Base-by-base conservation (phyloP, 495 filamentous ascomycete genomes). In the Annulohypoxylon nitens region DNA sequence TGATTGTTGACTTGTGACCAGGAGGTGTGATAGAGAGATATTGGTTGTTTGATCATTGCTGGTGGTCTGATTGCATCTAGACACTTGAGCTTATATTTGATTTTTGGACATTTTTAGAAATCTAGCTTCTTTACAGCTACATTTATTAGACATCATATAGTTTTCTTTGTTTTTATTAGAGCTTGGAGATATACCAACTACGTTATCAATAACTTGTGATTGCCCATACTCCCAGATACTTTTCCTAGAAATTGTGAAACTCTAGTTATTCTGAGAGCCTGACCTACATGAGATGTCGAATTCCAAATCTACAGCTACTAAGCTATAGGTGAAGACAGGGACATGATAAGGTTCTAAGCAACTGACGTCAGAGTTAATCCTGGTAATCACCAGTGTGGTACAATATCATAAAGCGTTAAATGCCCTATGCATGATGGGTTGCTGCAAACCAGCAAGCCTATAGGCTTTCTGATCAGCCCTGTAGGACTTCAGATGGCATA, bases 71-170 rank as follows among this genome's bases (percentile, higher is more conserved):
- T 57, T 66, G 33, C 20, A 66, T 55, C 43, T 47, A 47, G 62
- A 23, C 61, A 63, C 48, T 63, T 58, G 41, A 36, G 34, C 11
- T 59, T 51, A 37, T 33, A 61, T 54, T 51, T 51, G 39, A 59
- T 61, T 55, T 25, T 55, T 55, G 41, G 41, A 51, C 20, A 59
- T 66, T 64, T 20, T 47, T 12, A 12, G 18, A 23, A 14, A 63
- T 53, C 54, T 61, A 69, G 55, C 58, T 51, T 74, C 51, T 57
- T 57, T 26, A 58, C 20, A 54, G 66, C 71, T 62, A 51, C 47
- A 26, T 58, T 30, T 30, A 30, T 70, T 70, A 69, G 55, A 55
- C 48, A 25, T 51, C 18, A 14, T 25, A 54, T 30, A 54, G 25
- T 30, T 30, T 55, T 55, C 34, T 36, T 55, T 61, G 64, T 37